Conservation (phyloP, 176 grass and related monocot species). For the Triticum dicoccoides region DNA sequence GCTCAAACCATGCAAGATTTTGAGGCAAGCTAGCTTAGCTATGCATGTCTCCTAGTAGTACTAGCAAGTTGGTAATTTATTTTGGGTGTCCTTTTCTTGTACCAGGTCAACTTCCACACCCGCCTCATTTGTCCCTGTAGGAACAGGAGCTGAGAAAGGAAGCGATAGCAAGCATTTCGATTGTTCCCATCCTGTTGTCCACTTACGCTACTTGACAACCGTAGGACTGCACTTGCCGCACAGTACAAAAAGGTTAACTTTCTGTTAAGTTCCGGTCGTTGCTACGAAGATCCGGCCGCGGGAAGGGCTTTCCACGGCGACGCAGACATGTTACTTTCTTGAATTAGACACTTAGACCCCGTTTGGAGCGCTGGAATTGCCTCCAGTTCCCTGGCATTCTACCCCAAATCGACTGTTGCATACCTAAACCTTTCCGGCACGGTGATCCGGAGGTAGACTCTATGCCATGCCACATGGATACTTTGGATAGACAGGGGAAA, state of each 20-base stretch:
- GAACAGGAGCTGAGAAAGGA: constrained; percentile 9
- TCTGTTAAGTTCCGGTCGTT: not conserved
- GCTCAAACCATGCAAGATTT: constrained; percentile 41
- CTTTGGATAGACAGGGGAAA: not conserved
- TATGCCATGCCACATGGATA: not conserved
- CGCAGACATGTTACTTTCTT: not conserved
- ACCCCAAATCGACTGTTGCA: not conserved
- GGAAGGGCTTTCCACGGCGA: constrained; percentile 3
- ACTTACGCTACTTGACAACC: not conserved
- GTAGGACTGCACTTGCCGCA: constrained; percentile 1
- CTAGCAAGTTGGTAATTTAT: not conserved
- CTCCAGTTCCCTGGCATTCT: too few relatives aligned
- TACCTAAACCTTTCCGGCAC: not conserved
- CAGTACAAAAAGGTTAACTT: constrained; percentile 12
- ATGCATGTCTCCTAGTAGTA: not conserved
- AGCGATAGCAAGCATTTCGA: constrained; percentile 6
- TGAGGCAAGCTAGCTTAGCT: constrained; percentile 2
- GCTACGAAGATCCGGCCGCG: not conserved
- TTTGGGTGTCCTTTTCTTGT: constrained; percentile 29
- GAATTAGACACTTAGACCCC: too few relatives aligned
- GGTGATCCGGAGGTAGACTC: constrained; percentile 1
- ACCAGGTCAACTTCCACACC: constrained; percentile 40
- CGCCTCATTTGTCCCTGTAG: constrained; percentile 9
- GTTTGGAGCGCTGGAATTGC: too few relatives aligned
- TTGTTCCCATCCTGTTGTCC: constrained; percentile 22